A percentile compares a stretch with the other conserved stretches of the same genome.
Evolutionary conservation across 2,329 filamentous ascomycete genomes (phyloP).

Genomic region (Aspergillus floridensis): DNA sequence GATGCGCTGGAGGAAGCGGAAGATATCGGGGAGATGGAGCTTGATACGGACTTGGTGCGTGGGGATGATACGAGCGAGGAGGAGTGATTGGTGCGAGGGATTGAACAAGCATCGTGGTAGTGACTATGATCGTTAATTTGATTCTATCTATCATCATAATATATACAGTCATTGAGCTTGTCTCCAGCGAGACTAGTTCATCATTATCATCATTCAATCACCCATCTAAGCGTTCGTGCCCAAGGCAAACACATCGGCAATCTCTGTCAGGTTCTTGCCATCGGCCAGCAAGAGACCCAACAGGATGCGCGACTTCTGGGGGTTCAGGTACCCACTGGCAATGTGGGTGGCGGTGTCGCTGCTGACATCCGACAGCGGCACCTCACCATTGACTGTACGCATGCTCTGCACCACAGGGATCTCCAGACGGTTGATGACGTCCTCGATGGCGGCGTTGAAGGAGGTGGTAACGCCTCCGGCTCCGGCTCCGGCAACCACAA

Average conservation of each 20-base stretch:
- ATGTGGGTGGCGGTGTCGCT: constrained; percentile 22
- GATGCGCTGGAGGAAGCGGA: background rate
- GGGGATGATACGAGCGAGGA: background rate
- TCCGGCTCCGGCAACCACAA: constrained; percentile 27
- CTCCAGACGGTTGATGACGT: constrained; percentile 14
- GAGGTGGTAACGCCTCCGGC: constrained; percentile 21
- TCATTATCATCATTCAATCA: background rate
- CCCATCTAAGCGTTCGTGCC: background rate
- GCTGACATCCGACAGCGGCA: constrained; percentile 18
- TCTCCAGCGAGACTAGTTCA: background rate
- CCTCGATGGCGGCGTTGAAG: constrained; percentile 18
- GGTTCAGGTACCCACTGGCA: constrained; percentile 23
- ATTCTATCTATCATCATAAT: background rate
- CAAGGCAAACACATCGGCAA: constrained; percentile 12
- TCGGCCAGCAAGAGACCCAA: constrained; percentile 19
- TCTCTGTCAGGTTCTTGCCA: constrained; percentile 12
- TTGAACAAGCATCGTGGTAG: background rate
- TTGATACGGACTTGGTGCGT: background rate
- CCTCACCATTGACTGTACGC: constrained; percentile 26
- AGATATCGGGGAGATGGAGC: background rate
- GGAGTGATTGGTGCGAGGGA: background rate
- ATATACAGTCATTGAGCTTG: background rate
- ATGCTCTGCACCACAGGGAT: constrained; percentile 25
- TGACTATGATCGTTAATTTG: background rate
- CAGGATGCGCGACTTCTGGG: constrained; percentile 18